A percentile compares a stretch with the other conserved stretches of the same genome.
phyloP scores from a whole-genome alignment of 2,329 filamentous ascomycete genomes.

The Pseudomassariella vexata region DNA sequence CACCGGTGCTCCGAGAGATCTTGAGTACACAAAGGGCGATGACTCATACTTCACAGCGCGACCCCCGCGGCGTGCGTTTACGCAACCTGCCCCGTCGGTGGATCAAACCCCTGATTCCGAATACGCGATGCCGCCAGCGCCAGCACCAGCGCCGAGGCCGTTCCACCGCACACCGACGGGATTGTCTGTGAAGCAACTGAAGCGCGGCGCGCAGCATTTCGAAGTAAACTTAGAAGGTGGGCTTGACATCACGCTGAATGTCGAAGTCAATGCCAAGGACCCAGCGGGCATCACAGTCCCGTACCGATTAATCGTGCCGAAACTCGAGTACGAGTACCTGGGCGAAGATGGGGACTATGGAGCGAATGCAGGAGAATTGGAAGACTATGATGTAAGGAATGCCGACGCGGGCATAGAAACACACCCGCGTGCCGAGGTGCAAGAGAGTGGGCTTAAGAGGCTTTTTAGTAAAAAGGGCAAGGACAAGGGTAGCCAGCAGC shows the following conservation, averaged over 20 bases:
- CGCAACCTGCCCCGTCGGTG: conserved; percentile 17
- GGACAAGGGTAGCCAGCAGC: conserved; percentile 3
- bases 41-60: conserved; percentile 50
- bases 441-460: conserved; percentile 1
- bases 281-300: conserved; percentile 83
- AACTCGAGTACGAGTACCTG: conserved; percentile 57
- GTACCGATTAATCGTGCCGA: conserved; percentile 81
- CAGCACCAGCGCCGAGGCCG: conserved; percentile 17
- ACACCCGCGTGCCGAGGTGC: not conserved
- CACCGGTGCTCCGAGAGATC: conserved; percentile 31
- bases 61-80: conserved; percentile 21
- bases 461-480: conserved; percentile 1
- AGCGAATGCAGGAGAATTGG: not conserved
- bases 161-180: conserved; percentile 70
- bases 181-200: conserved; percentile 55
- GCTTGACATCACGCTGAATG: conserved; percentile 80
- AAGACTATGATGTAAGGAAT: conserved; percentile 1
- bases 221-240: conserved; percentile 76
- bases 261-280: conserved; percentile 81
- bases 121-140: conserved; percentile 5
- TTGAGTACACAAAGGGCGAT: conserved; percentile 49
- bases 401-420: conserved; percentile 3
- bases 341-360: conserved; percentile 22
- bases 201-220: conserved; percentile 43
- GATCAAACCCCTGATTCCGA: conserved; percentile 5